Percentiles rank a stretch among this genome's conserved stretches.
Evolutionary conservation across 345 rosid species (phyloP).

Genomic region (Hirschfeldia incana): DNA sequence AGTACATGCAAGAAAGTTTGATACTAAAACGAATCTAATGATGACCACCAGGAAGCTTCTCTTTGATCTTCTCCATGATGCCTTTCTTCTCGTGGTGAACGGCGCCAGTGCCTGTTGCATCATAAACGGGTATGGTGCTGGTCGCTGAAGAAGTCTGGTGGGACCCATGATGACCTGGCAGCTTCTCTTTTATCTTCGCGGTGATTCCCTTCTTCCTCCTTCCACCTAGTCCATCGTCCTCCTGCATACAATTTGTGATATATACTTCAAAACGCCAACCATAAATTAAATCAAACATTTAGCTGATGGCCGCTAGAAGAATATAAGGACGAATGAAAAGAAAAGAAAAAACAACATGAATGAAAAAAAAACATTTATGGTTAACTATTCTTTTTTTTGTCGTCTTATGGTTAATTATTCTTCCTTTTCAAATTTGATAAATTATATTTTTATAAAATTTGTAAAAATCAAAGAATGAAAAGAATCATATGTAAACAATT

Average conservation of each 20-base stretch:
- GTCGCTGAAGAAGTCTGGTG: conserved; percentile 34
- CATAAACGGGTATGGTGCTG: conserved; percentile 33
- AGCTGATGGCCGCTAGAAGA: not conserved
- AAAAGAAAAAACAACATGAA: not conserved
- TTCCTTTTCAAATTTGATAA: not conserved
- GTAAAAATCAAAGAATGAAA: not conserved
- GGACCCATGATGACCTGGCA: conserved; percentile 47
- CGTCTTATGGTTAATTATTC: not conserved
- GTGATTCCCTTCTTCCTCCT: conserved; percentile 60
- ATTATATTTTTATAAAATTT: not conserved
- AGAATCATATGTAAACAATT: not conserved
- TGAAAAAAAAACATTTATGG: no score
- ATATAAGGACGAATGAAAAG: not conserved
- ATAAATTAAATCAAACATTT: not conserved
- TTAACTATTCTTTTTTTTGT: no score
- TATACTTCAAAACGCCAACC: not conserved
- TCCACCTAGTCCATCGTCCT: conserved; percentile 70
- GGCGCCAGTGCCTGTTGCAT: conserved; percentile 11
- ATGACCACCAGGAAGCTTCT: conserved; percentile 52
- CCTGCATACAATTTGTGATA: conserved; percentile 26
- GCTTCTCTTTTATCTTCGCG: conserved; percentile 54
- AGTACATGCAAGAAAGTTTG: not conserved
- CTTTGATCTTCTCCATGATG: conserved; percentile 66
- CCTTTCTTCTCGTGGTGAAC: conserved; percentile 60
- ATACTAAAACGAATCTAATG: not conserved